Conservation (phyloP, 352 stramenopile species). For the Globisporangium splendens region DNA sequence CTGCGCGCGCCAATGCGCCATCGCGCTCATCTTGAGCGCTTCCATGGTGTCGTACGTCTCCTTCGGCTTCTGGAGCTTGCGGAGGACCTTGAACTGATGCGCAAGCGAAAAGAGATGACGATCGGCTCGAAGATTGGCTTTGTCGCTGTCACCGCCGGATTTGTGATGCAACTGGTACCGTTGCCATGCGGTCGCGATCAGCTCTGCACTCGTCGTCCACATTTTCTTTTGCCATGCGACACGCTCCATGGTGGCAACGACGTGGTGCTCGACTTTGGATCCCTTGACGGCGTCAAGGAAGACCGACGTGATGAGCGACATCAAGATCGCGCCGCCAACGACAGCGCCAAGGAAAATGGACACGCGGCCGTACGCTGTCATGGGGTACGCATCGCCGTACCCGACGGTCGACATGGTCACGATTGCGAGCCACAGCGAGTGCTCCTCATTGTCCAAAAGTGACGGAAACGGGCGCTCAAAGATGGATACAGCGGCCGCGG, state of each 20-base stretch:
- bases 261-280: conserved; percentile 47
- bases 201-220: conserved; percentile 18
- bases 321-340: conserved; percentile 42
- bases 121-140: not conserved
- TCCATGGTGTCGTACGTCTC: conserved; percentile 14
- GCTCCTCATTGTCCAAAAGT: conserved; percentile 46
- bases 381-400: conserved; percentile 54
- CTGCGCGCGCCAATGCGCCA: conserved; percentile 9
- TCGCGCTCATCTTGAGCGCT: conserved; percentile 13
- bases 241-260: conserved; percentile 39
- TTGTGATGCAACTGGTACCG: conserved; percentile 6
- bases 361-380: conserved; percentile 44
- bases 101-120: conserved; percentile 16
- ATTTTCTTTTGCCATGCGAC: conserved; percentile 37
- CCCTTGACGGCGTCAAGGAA: conserved; percentile 62
- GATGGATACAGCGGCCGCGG: conserved; percentile 45
- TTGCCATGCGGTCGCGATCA: conserved; percentile 42
- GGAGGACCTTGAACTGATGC: conserved; percentile 26
- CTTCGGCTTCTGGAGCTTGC: conserved; percentile 23
- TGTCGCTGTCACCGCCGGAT: not conserved
- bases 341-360: conserved; percentile 47
- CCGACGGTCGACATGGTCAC: conserved; percentile 61
- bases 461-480: conserved; percentile 61
- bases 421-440: conserved; percentile 62
- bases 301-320: conserved; percentile 61